These are phyloP conservation scores for Allomyces arbusculus DNA, from an alignment of 192 early-diverging fungal genomes.

Conservation along the genomic window DNA sequence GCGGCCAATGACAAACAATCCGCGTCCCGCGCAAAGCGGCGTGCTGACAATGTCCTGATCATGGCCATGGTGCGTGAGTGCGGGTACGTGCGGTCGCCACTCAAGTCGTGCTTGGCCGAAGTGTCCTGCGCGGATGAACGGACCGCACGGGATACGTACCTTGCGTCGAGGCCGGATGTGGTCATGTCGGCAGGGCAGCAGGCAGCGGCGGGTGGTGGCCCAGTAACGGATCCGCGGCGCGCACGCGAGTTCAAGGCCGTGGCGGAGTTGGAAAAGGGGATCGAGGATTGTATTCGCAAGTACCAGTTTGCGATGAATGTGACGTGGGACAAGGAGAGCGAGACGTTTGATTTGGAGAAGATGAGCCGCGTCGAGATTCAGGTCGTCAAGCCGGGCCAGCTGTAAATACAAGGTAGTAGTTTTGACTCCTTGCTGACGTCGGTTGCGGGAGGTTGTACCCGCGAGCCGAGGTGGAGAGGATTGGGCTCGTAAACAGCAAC, in stretches of 20 bases:
- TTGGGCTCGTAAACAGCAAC: too few species aligned
- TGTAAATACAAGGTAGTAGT: too few species aligned
- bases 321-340: neutral
- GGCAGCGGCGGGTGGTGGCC: neutral
- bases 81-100: neutral
- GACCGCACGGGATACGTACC: neutral
- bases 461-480: too few species aligned
- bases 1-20: neutral
- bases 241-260: neutral
- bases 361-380: too few species aligned
- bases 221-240: too few species aligned
- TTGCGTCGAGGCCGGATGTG: neutral
- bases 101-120: neutral
- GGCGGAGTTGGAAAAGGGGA: neutral
- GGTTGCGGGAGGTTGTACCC: too few species aligned
- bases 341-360: neutral
- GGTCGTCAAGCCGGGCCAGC: too few species aligned
- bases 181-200: neutral
- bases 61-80: neutral
- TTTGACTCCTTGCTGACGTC: too few species aligned
- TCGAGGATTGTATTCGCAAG: neutral
- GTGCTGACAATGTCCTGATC: neutral
- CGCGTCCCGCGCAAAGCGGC: neutral
- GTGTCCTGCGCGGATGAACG: neutral
- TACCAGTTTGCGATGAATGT: neutral